Conservation (phyloP, 1,284 basidiomycete species). For the Caloboletus firmus region DNA sequence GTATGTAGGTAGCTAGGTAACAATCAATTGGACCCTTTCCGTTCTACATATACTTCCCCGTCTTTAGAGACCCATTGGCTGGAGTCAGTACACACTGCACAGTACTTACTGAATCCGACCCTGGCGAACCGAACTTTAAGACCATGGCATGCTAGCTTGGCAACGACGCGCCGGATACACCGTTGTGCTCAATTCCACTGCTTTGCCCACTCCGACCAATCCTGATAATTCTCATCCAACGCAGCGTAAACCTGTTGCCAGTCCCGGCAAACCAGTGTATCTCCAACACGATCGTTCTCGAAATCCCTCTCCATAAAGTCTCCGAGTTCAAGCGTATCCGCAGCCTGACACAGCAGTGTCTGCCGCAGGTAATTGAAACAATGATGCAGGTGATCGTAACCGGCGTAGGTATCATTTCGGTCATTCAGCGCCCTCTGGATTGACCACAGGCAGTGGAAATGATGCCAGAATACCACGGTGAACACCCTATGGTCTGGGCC, state of each 20-base stretch:
- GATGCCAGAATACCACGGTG: conserved; percentile 10
- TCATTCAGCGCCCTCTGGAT: conserved; percentile 13
- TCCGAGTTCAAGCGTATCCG: conserved; percentile 32
- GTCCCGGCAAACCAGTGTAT: conserved; percentile 33
- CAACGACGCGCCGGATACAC: no score
- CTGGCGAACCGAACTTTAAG: no score
- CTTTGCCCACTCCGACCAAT: conserved; percentile 10
- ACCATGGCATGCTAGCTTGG: no score
- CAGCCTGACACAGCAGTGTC: conserved; percentile 32
- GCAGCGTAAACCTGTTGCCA: conserved; percentile 27
- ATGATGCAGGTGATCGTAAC: conserved; percentile 4
- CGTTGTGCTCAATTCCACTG: conserved; percentile 11
- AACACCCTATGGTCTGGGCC: conserved; percentile 15
- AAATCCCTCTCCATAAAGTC: conserved; percentile 31
- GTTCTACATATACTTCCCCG: no score
- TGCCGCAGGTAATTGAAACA: conserved; percentile 38
- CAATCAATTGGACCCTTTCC: no score
- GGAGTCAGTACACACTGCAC: no score
- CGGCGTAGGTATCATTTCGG: conserved; percentile 9
- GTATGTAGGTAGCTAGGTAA: no score
- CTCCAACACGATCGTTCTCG: conserved; percentile 15
- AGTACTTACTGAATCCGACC: no score
- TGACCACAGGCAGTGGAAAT: conserved; percentile 15
- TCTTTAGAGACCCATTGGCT: no score
- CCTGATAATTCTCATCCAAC: conserved; percentile 12